A percentile compares a stretch with the other conserved stretches of the same genome.
Conservation (phyloP, 2,329 filamentous ascomycete species). For the Pseudocercospora fijiensis region DNA sequence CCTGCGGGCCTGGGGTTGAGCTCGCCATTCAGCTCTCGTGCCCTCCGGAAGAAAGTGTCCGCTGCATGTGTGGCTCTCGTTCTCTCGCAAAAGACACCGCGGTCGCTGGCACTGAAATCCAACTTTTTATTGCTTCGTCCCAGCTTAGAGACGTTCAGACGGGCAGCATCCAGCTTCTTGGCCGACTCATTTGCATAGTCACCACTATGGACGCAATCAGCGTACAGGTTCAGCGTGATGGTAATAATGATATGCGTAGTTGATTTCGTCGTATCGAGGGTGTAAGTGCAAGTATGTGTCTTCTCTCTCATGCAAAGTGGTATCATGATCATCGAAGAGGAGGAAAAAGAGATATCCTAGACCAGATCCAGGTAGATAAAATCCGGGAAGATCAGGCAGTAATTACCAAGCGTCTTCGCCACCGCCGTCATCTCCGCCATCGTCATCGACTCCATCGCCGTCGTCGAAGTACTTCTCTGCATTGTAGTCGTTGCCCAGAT, state of each 20-base stretch:
- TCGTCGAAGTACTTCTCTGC: slow-evolving; percentile 50
- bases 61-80: not conserved
- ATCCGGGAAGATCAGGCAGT: slow-evolving; percentile 4
- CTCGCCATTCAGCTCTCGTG: slow-evolving; percentile 1
- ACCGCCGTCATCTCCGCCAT: slow-evolving; percentile 27
- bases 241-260: not conserved
- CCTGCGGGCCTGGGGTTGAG: not conserved
- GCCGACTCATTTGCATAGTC: not conserved
- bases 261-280: not conserved
- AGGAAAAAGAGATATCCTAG: slow-evolving; percentile 7
- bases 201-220: not conserved
- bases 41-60: not conserved
- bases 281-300: not conserved
- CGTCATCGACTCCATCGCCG: slow-evolving; percentile 47
- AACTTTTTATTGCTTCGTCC: too few species aligned
- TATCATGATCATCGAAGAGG: slow-evolving; percentile 12
- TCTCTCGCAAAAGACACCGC: slow-evolving; percentile 10
- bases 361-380: slow-evolving; percentile 4
- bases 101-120: too few species aligned
- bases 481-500: slow-evolving; percentile 57
- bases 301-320: slow-evolving; percentile 3
- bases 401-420: slow-evolving; percentile 30
- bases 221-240: not conserved
- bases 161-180: not conserved
- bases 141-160: too few species aligned